Base-by-base conservation (phyloP, 345 rosid species). In the Punica granatum region DNA sequence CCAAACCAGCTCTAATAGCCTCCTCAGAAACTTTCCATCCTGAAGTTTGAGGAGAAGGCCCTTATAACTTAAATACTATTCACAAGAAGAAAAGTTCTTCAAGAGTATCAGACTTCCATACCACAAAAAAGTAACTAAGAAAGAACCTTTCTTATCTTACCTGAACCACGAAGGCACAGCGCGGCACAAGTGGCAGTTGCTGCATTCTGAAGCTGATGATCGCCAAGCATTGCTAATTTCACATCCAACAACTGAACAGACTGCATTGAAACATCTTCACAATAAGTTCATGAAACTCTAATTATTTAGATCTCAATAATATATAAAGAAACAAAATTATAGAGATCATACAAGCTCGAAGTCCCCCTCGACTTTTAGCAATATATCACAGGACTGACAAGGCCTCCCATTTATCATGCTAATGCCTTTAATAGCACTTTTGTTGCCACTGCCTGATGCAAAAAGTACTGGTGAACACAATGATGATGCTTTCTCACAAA, bases 141-240 rank as follows among this genome's bases (percentile, higher is more conserved):
- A 46, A 32, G 30, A 28, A 6, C 74, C 75, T 42, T 19, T 23
- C 21, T 54, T 16, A 34, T 58, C 46, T 54, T 54, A 88, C 97
- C 98, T 73, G 85, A 89, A 58, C 78, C 64, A 5, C 87, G 86
- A 42, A 94, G 95, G 78, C 87, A 86, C 25, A 94, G 89, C 23
- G 88, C 87, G 0, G 79, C 72, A 26, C 88, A 91, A 66, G 86
- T 72, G 53, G 99, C 99, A 35, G 90, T 89, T 28, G 76, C 77
- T 25, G 96, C 99, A 79, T 94, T 94, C 30, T 80, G 96, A 71
- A 94, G 89, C 82, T 94, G 97, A 78, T 94, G 99, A 69, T 68
- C 77, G 75, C 99, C 97, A 68, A 86, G 87, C 91, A 94, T 83
- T 72, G 73, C 75, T 63, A 91, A 68, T 58, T 80, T 82, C 46